Conservation (phyloP, 2,329 filamentous ascomycete species). For the Westerdykella sp. region DNA sequence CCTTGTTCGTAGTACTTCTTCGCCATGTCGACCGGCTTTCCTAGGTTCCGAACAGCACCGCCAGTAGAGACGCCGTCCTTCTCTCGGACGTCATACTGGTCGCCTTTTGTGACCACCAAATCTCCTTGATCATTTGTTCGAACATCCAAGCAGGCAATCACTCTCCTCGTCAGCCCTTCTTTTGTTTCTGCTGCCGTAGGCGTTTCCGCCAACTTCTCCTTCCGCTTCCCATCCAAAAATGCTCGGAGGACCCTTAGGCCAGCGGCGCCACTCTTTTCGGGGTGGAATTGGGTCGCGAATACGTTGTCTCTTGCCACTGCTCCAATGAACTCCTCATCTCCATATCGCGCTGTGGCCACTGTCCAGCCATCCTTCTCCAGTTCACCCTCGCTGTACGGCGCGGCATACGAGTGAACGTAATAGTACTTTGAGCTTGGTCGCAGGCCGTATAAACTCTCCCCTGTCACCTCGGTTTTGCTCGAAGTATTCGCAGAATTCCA, state of each 20-base stretch:
- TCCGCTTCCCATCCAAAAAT: slow-evolving; percentile 69
- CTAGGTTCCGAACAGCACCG: slow-evolving; percentile 76
- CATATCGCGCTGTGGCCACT: slow-evolving; percentile 86
- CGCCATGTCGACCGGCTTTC: slow-evolving; percentile 94
- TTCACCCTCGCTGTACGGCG: slow-evolving; percentile 64
- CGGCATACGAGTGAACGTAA: slow-evolving; percentile 94
- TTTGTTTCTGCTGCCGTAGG: slow-evolving; percentile 25
- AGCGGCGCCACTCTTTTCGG: slow-evolving; percentile 90
- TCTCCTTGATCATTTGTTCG: slow-evolving; percentile 91
- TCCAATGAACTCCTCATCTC: slow-evolving; percentile 82
- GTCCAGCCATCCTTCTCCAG: slow-evolving; percentile 81
- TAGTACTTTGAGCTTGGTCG: slow-evolving; percentile 87
- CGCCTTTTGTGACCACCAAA: slow-evolving; percentile 94
- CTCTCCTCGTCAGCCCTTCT: slow-evolving; percentile 79
- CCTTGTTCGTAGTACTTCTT: slow-evolving; percentile 92
- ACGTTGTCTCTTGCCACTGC: slow-evolving; percentile 81
- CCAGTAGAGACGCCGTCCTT: slow-evolving; percentile 57
- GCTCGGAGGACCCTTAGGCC: slow-evolving; percentile 77
- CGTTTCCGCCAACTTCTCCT: slow-evolving; percentile 46
- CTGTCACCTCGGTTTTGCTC: slow-evolving; percentile 34
- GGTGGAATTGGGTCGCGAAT: slow-evolving; percentile 92
- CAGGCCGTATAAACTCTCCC: slow-evolving; percentile 68
- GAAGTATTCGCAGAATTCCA: slow-evolving; percentile 84
- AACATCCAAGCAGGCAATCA: slow-evolving; percentile 95
- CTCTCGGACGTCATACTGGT: slow-evolving; percentile 97